A percentile compares a stretch with the other conserved stretches of the same genome.
Evolutionary conservation across 257 asterid species (phyloP).

Genomic region (Pogostemon cablin): DNA sequence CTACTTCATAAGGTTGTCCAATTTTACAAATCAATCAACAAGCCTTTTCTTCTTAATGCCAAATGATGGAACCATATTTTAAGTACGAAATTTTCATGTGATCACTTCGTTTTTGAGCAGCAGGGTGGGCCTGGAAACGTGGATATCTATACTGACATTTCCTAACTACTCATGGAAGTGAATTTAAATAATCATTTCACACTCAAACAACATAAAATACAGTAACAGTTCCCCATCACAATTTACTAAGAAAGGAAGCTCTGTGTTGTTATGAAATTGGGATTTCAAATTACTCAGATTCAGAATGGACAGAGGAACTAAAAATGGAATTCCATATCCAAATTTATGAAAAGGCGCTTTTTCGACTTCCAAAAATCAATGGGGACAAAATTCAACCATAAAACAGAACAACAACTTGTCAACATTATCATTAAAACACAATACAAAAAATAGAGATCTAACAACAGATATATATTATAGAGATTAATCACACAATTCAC

Average conservation of each 20-base stretch:
- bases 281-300: not conserved
- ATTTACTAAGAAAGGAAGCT: not conserved
- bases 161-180: not conserved
- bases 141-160: not conserved
- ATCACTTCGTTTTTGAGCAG: too few relatives aligned
- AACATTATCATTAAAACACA: not conserved
- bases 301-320: not conserved
- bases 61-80: too few relatives aligned
- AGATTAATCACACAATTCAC: too few relatives aligned
- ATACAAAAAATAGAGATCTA: constrained; percentile 19
- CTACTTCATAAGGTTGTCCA: constrained; percentile 58
- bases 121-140: too few relatives aligned
- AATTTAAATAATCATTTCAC: not conserved
- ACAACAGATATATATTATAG: not conserved
- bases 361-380: too few relatives aligned
- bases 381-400: too few relatives aligned
- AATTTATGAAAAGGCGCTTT: not conserved
- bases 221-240: not conserved
- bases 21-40: constrained; percentile 51
- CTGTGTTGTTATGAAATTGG: not conserved
- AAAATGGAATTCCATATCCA: constrained; percentile 19
- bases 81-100: too few relatives aligned
- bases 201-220: not conserved
- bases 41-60: constrained; percentile 30
- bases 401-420: not conserved